phyloP scores from a whole-genome alignment of 192 early-diverging fungal species.

The Endogone sp. region DNA sequence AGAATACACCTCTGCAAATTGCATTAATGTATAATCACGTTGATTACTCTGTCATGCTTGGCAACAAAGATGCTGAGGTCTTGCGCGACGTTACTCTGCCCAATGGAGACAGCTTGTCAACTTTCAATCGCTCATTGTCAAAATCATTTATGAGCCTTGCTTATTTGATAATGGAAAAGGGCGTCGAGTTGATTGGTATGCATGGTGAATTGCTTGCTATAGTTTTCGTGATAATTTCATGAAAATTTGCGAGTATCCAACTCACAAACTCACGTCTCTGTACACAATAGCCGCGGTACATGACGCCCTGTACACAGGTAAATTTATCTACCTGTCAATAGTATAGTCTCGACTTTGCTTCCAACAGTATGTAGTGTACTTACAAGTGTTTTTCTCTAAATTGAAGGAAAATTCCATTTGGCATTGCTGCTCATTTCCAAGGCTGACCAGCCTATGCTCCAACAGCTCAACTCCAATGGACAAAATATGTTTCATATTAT shows the following conservation, averaged over 20 bases:
- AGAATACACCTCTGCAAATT: slow-evolving; percentile 43
- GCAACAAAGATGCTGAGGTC: slow-evolving; percentile 30
- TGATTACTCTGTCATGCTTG: slow-evolving; percentile 46
- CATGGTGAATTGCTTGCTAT: neutral
- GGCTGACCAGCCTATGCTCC: slow-evolving; percentile 10
- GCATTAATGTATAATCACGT: slow-evolving; percentile 33
- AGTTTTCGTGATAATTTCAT: neutral
- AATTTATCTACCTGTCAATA: neutral
- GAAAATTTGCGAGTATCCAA: too few relatives aligned
- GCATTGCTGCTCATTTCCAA: slow-evolving; percentile 32
- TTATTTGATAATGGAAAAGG: slow-evolving; percentile 45
- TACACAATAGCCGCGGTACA: slow-evolving; percentile 21
- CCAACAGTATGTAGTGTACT: neutral
- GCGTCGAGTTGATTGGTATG: slow-evolving; percentile 24
- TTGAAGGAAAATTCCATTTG: slow-evolving; percentile 43
- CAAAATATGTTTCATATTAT: slow-evolving; percentile 41
- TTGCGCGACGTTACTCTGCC: slow-evolving; percentile 20
- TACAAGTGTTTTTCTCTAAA: neutral
- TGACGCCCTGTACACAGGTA: slow-evolving; percentile 33
- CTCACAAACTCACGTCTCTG: too few relatives aligned
- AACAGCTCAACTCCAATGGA: neutral
- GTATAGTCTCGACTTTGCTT: neutral
- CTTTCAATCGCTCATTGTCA: slow-evolving; percentile 31
- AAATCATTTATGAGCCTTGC: slow-evolving; percentile 41
- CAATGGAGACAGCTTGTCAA: slow-evolving; percentile 20